Evolutionary conservation across 768 basidiomycete species (phyloP).

Genomic region (Naganishia kalamii): DNA sequence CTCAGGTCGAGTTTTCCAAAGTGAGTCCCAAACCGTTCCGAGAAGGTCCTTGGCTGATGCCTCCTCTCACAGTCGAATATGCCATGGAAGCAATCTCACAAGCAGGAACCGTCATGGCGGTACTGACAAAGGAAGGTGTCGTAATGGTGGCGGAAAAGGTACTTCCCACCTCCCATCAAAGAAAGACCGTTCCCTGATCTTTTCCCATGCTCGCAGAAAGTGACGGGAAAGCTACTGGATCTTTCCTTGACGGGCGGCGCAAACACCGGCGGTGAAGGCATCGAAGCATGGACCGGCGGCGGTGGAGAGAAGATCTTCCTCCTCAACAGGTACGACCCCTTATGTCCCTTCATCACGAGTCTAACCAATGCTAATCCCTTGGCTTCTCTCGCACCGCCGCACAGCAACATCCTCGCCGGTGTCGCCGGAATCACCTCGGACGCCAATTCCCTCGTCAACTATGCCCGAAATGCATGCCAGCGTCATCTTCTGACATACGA

Average conservation of each 20-base stretch:
- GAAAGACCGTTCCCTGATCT: neutral
- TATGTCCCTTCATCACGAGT: neutral
- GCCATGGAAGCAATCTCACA: conserved; percentile 99
- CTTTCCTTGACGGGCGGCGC: conserved; percentile 76
- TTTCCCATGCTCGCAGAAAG: conserved; percentile 65
- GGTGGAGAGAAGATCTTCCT: conserved; percentile 98
- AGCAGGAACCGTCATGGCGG: conserved; percentile 57
- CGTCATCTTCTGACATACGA: conserved; percentile 81
- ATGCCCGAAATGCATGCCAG: conserved; percentile 83
- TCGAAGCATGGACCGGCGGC: conserved; percentile 58
- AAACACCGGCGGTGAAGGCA: conserved; percentile 56
- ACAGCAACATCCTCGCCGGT: conserved; percentile 87
- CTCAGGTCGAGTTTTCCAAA: conserved; percentile 92
- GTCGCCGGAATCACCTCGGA: conserved; percentile 95
- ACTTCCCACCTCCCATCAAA: neutral
- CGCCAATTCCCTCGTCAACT: conserved; percentile 95
- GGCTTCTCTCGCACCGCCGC: neutral
- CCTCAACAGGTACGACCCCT: conserved; percentile 62
- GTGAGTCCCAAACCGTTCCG: conserved; percentile 51
- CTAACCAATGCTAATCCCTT: neutral
- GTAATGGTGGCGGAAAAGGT: conserved; percentile 46
- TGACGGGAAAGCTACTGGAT: conserved; percentile 94
- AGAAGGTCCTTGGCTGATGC: neutral
- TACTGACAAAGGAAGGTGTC: conserved; percentile 46
- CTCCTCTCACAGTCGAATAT: conserved; percentile 72